Conservation (phyloP, 2,329 filamentous ascomycete species). For the Aspergillus caelatus region DNA sequence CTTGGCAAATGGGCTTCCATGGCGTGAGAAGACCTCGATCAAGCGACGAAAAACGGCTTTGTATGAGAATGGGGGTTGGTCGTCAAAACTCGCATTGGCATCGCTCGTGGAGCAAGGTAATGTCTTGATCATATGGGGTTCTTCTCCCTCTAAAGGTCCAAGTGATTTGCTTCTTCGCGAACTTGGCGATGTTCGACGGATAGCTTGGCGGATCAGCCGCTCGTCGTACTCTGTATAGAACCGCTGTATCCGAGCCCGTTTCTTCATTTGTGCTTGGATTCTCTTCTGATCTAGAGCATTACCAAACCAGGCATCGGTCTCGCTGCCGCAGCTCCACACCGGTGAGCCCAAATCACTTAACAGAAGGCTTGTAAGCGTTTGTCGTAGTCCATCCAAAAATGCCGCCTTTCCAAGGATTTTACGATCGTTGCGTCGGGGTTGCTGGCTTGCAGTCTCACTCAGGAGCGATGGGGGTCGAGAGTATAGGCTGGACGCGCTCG, state of each 20-base stretch:
- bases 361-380: slow-evolving; percentile 79
- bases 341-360: slow-evolving; percentile 87
- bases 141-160: slow-evolving; percentile 23
- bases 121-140: neutral
- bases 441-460: slow-evolving; percentile 39
- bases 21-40: slow-evolving; percentile 82
- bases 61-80: slow-evolving; percentile 68
- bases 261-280: slow-evolving; percentile 43
- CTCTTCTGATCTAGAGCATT: slow-evolving; percentile 55
- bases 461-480: slow-evolving; percentile 48
- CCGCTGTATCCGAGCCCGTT: slow-evolving; percentile 39
- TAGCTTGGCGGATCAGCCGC: slow-evolving; percentile 28
- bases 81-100: slow-evolving; percentile 16
- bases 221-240: slow-evolving; percentile 43
- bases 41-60: slow-evolving; percentile 77
- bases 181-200: slow-evolving; percentile 24
- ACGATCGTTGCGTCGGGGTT: slow-evolving; percentile 37
- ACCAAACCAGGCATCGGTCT: slow-evolving; percentile 86
- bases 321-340: slow-evolving; percentile 84
- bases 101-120: neutral
- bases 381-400: slow-evolving; percentile 78
- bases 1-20: slow-evolving; percentile 85
- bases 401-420: slow-evolving; percentile 68
- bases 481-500: slow-evolving; percentile 61
- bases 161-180: slow-evolving; percentile 40